These are phyloP conservation scores for Fragilariopsis cylindrus DNA, from an alignment of 108 stramenopile genomes.

Conservation along the genomic window DNA sequence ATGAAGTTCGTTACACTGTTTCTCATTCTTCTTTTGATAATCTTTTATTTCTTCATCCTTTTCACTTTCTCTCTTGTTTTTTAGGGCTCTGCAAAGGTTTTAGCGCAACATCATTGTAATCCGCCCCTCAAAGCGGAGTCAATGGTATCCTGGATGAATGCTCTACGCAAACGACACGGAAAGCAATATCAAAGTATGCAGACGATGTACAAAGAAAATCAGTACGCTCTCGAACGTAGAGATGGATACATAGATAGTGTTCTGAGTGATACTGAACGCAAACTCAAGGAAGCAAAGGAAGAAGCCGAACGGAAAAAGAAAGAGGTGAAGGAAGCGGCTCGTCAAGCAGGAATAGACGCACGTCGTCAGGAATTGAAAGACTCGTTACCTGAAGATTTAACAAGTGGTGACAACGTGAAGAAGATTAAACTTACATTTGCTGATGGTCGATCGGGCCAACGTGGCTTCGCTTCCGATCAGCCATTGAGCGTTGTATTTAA, in stretches of 20 bases:
- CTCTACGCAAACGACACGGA: conserved; percentile 69
- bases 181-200: conserved; percentile 67
- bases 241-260: conserved; percentile 61
- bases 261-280: conserved; percentile 50
- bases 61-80: not conserved
- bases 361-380: conserved; percentile 53
- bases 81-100: conserved; percentile 21
- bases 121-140: conserved; percentile 61
- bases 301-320: conserved; percentile 35
- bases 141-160: conserved; percentile 66
- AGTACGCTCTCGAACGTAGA: conserved; percentile 55
- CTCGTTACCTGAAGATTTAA: conserved; percentile 59
- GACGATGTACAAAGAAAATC: conserved; percentile 45
- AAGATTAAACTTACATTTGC: conserved; percentile 70
- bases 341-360: conserved; percentile 37
- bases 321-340: conserved; percentile 40
- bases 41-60: not conserved
- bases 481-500: conserved; percentile 65
- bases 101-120: conserved; percentile 82
- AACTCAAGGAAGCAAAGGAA: conserved; percentile 40
- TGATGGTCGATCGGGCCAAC: conserved; percentile 45
- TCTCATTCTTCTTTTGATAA: not conserved
- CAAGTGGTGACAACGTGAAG: conserved; percentile 42
- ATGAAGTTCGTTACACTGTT: not conserved
- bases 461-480: conserved; percentile 55